Evolutionary conservation across 2,329 filamentous ascomycete species (phyloP), one percentile per base, ranked within the genome.

Genomic region (Exophiala oligosperma): DNA sequence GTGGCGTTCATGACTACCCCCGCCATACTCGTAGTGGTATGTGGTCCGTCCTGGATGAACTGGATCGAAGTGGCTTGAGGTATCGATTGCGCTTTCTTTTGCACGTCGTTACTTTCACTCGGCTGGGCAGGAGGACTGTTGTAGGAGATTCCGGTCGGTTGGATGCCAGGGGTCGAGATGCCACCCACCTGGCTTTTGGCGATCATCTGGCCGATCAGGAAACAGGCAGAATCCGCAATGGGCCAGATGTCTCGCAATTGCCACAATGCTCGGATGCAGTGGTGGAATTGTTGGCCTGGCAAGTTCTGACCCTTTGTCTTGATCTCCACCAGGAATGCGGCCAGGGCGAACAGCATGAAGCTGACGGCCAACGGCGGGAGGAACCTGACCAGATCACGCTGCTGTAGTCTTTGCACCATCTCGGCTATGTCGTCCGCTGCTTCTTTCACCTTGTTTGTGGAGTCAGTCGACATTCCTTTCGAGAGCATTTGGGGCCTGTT

Each of bases 201-300:
- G 32, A 63, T 63, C 61, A 63, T 63, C 37, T 61, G 61, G 35
- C 58, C 61, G 26, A 63, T 54, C 51, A 63, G 37, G 29, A 59
- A 58, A 32, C 52, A 63, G 2, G 61, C 61, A 8, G 61, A 60
- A 26, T 63, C 61, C 23, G 61, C 61, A 41, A 63, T 63, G 11
- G 61, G 61, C 61, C 61, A 63, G 37, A 59, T 63, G n/a, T 63
- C 61, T 7, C 58, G 48, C 14, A 63, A 41, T 2, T 50, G 49
- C 52, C 60, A 32, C 14, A 63, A 37, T 14, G 61, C 52, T 49
- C 61, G 52, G 32, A 63, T 37, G 52, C 61, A 63, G 23, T 56
- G 46, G 37, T 63, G 61, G 47, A 63, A 59, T 12, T 63, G 61
- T 21, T 53, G 50, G 23, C 46, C 52, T n/a, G 55, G 61, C 9